Conservation (phyloP, 2,329 filamentous ascomycete species). For the Fonsecaea nubica region DNA sequence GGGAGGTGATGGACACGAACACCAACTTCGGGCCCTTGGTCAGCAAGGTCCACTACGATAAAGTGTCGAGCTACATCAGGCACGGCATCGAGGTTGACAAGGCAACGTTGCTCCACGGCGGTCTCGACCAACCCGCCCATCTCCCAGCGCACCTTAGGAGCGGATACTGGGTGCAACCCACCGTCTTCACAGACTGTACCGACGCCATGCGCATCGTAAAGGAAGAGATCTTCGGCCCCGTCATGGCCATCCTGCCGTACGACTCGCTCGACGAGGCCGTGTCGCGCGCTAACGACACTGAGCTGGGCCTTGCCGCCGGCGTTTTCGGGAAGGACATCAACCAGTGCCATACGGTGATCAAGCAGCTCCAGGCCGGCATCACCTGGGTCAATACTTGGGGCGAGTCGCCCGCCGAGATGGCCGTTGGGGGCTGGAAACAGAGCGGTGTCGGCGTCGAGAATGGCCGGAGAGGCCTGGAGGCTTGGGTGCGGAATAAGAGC, state of each 20-base stretch:
- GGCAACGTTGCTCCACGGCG: slow-evolving; percentile 76
- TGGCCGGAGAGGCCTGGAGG: slow-evolving; percentile 76
- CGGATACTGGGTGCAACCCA: slow-evolving; percentile 86
- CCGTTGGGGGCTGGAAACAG: slow-evolving; percentile 89
- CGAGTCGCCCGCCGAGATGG: slow-evolving; percentile 91
- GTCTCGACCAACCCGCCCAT: slow-evolving; percentile 62
- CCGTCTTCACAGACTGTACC: slow-evolving; percentile 83
- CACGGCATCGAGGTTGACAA: slow-evolving; percentile 76
- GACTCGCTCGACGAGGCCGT: slow-evolving; percentile 73
- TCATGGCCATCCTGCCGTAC: slow-evolving; percentile 82
- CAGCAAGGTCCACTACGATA: slow-evolving; percentile 74
- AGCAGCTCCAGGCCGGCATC: slow-evolving; percentile 78
- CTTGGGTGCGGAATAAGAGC: slow-evolving; percentile 87
- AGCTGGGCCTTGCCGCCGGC: slow-evolving; percentile 80
- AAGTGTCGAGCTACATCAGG: slow-evolving; percentile 77
- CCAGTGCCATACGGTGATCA: slow-evolving; percentile 73
- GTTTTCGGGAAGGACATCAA: slow-evolving; percentile 81
- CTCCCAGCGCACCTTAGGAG: slow-evolving; percentile 59
- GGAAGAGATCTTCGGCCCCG: slow-evolving; percentile 89
- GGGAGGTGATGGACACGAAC: slow-evolving; percentile 71
- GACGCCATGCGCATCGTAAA: slow-evolving; percentile 79
- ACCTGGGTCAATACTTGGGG: slow-evolving; percentile 95
- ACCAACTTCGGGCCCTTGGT: slow-evolving; percentile 88
- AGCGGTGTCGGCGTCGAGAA: slow-evolving; percentile 90
- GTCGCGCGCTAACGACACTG: slow-evolving; percentile 74